A percentile compares a stretch with the other conserved stretches of the same genome.
phyloP scores from a whole-genome alignment of 202 grass and related monocot genomes.

The Saccharum hybrid region DNA sequence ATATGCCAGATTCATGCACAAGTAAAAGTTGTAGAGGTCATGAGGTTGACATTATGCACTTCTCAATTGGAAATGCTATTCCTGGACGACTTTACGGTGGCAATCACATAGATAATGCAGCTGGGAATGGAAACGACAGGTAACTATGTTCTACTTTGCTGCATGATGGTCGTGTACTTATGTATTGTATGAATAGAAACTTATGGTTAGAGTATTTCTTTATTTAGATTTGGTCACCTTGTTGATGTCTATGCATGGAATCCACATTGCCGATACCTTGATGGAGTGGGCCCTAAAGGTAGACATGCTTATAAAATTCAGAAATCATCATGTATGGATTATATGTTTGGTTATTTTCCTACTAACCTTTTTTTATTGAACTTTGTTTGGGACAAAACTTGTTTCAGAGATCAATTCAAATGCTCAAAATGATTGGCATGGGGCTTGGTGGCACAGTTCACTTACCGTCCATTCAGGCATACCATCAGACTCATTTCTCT shows the following conservation, averaged over 20 bases:
- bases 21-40: conserved; percentile 82
- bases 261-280: conserved; percentile 85
- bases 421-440: conserved; percentile 97
- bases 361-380: conserved; percentile 23
- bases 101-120: conserved; percentile 82
- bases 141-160: conserved; percentile 42
- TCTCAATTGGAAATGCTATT: conserved; percentile 94
- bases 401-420: conserved; percentile 83
- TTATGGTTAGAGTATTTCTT: conserved; percentile 27
- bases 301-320: conserved; percentile 38
- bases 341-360: conserved; percentile 36
- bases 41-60: conserved; percentile 98
- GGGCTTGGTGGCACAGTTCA: conserved; percentile 93
- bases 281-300: conserved; percentile 90
- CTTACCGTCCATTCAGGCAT: conserved; percentile 78
- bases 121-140: conserved; percentile 90
- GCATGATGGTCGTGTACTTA: conserved; percentile 11
- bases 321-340: conserved; percentile 1
- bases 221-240: conserved; percentile 82
- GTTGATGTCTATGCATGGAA: conserved; percentile 98
- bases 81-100: conserved; percentile 95
- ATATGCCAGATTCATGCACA: conserved; percentile 69
- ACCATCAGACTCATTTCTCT: background rate
- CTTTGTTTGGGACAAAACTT: conserved; percentile 25
- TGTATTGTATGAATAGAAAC: conserved; percentile 9